phyloP scores from a whole-genome alignment of 163 green algal genomes.

The Volvox carteri region DNA sequence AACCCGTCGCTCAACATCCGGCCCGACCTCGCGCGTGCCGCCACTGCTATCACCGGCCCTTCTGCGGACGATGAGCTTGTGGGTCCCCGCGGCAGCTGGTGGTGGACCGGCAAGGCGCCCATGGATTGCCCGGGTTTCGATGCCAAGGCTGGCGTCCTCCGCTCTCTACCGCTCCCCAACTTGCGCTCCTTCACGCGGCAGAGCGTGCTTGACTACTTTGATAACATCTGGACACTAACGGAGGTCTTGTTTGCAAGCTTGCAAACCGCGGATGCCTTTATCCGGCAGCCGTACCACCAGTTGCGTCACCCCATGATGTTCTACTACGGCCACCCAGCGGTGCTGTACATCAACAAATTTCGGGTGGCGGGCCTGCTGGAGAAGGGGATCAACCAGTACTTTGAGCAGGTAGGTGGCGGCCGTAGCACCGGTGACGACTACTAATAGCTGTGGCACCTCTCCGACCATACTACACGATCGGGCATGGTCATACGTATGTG shows the following conservation, averaged over 20 bases:
- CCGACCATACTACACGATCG: no score
- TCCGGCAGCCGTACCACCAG: conserved; percentile 84
- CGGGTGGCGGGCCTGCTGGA: conserved; percentile 82
- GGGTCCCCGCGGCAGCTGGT: conserved; percentile 64
- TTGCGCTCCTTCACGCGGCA: conserved; percentile 67
- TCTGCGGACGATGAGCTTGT: conserved; percentile 61
- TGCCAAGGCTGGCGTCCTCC: conserved; percentile 66
- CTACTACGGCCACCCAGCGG: conserved; percentile 86
- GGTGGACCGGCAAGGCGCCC: conserved; percentile 66
- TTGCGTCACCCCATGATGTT: conserved; percentile 91
- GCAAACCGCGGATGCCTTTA: conserved; percentile 78
- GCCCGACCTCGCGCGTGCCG: conserved; percentile 34
- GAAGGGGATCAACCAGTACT: conserved; percentile 75
- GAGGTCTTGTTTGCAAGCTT: conserved; percentile 67
- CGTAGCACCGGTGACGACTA: no score
- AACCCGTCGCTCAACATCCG: conserved; percentile 66
- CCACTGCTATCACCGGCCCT: conserved; percentile 1
- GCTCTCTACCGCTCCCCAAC: conserved; percentile 76
- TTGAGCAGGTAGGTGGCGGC: conserved; percentile 85
- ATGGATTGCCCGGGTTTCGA: conserved; percentile 67
- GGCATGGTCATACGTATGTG: no score
- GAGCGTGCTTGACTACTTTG: conserved; percentile 83
- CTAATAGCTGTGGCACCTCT: no score
- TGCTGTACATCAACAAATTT: conserved; percentile 90
- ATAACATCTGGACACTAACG: conserved; percentile 83